Base-by-base conservation (phyloP, 2,329 filamentous ascomycete species). In the Truncatella angustata region DNA sequence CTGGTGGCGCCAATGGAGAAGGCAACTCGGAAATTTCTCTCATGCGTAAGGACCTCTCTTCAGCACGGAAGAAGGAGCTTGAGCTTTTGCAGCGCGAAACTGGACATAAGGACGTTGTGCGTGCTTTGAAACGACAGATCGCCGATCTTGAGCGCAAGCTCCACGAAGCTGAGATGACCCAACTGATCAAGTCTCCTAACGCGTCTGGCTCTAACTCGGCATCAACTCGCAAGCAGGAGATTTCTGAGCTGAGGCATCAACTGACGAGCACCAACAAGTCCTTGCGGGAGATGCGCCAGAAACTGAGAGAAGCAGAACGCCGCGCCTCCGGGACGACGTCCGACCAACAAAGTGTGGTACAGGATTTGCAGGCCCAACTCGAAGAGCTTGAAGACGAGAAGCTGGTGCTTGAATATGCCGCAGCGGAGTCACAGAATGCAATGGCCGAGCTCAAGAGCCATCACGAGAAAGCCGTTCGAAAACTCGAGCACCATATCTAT, bases 111-210 rank as follows among this genome's bases (percentile, higher is more conserved):
- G 80, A 86, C 26, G 71, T 74, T 2, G 75, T 87, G 53, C 85
- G 85, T 54, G 73, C 75, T 18, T 78, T 88, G 53, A 88, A 87
- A 65, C 77, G 79, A 44, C 80, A 86, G 52, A 78, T 90, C 45
- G 73, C 79, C 2, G 82, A 88, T 34, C 76, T 91, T 12, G 87
- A 90, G 64, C 79, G 80, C 37, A 81, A 86, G 54, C 74, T 86
- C 4, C 85, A 88, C 58, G 83, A 91, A 52, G 76, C 80, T 5
- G 78, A 84, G 52, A 53, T 42, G 51, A 44, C 49, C 30, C 49
- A 45, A 14, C 21, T 51, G n/a, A 36, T 51, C 26, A 26, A 16
- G 24, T 50, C 51, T 18, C 46, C 46, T 4, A 46, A 45, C 28
- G 57, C 60, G 32, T 75, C 76, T 3, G 72, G 76, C 2, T 81